Base-by-base conservation (phyloP, 1,139 yeast genomes). In the Sugiyamaella grinbergsii region DNA sequence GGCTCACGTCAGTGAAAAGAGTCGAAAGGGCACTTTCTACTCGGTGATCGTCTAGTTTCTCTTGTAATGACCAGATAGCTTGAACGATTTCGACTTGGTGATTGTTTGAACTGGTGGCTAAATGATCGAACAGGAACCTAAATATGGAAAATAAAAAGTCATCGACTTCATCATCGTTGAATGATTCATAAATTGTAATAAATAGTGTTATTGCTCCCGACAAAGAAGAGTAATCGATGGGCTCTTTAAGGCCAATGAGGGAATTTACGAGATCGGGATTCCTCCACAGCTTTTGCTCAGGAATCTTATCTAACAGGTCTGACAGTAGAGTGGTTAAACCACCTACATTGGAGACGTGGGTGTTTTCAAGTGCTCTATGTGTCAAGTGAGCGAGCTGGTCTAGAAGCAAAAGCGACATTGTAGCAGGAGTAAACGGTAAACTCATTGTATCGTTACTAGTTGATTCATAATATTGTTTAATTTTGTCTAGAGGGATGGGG, bases 61-160 rank as follows among this genome's bases (percentile, higher is more conserved):
- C 69, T 42, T 71, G 71, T 2, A 72, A 53, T 2, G 58, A 44
- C 75, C 75, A 71, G 1, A 73, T 51, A n/a, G 67, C 67, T 47
- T 74, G 77, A 1, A 82, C 86, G 0, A 82, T 72, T 59, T 84
- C 91, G 0, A 83, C 84, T 59, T 83, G 89, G 52, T 72, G 74
- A 40, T 70, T 71, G 2, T 82, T 81, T 18, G 75, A 70, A n/a
- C 34, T 43, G 6, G 40, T 23, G 1, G 51, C 18, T 7, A 57
- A 47, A 32, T 49, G 42, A 6, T 19, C 28, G 51, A 59, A 60
- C 28, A 57, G 16, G 13, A 42, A 38, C 29, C 33, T 34, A 19
- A 53, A 42, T 18, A 51, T 34, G 6, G 45, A 32, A 29, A 44
- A 47, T 8, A 62, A 52, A 45, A 61, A 62, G 20, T 45, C 41